Conservation (phyloP, 2,329 filamentous ascomycete species). For the Fusarium ambrosium region DNA sequence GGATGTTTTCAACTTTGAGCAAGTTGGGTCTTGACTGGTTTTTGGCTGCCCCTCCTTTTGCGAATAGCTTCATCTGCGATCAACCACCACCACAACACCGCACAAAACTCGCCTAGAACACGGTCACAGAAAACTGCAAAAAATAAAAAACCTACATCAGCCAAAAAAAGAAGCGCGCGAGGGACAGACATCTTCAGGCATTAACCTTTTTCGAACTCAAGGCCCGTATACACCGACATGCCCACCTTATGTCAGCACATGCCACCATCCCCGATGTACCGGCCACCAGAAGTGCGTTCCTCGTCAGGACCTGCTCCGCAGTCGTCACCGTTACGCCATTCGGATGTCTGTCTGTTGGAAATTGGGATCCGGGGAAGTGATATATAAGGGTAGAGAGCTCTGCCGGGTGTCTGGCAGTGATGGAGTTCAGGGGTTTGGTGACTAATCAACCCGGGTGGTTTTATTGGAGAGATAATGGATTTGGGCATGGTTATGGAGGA, state of each 20-base stretch:
- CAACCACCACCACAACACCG: background rate
- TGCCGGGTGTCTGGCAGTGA: background rate
- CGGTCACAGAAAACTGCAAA: background rate
- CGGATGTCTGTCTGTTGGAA: background rate
- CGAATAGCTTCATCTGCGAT: background rate
- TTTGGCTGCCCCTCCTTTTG: background rate
- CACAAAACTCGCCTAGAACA: background rate
- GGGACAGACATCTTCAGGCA: background rate
- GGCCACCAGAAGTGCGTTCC: background rate
- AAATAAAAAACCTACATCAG: background rate
- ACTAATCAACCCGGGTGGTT: background rate
- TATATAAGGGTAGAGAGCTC: background rate
- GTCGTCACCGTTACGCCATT: background rate
- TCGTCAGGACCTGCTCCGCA: conserved; percentile 1
- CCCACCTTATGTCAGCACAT: conserved; percentile 4
- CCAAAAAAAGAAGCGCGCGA: background rate
- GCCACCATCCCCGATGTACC: background rate
- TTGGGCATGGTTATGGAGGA: background rate
- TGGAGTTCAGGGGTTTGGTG: background rate
- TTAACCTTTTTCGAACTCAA: background rate
- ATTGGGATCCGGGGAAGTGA: background rate
- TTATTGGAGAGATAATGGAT: background rate
- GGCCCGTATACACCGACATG: background rate
- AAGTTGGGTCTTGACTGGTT: background rate
- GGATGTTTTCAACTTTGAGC: conserved; percentile 7